phyloP scores from a whole-genome alignment of 2,329 filamentous ascomycete genomes.

The Talaromyces atroroseus region DNA sequence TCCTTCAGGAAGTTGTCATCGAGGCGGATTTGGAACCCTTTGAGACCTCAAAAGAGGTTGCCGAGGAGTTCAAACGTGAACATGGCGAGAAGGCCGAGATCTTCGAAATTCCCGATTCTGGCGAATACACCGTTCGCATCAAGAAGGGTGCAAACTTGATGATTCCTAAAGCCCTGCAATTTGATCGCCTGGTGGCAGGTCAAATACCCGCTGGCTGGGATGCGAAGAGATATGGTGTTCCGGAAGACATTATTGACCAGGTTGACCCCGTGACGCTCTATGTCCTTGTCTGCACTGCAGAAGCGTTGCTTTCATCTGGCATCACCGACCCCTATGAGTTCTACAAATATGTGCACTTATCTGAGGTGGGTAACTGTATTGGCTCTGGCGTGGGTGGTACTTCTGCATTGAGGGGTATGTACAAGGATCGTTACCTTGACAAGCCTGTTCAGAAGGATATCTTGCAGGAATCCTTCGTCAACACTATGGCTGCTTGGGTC shows the following conservation, averaged over 20 bases:
- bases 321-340: conserved; percentile 99
- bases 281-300: conserved; percentile 87
- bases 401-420: conserved; percentile 89
- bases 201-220: conserved; percentile 98
- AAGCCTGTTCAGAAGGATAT: conserved; percentile 98
- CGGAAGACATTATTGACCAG: conserved; percentile 95
- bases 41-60: conserved; percentile 93
- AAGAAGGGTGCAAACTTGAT: conserved; percentile 92
- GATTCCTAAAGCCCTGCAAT: conserved; percentile 94
- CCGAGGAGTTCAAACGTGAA: conserved; percentile 93
- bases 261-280: conserved; percentile 95
- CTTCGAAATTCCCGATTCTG: conserved; percentile 88
- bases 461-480: conserved; percentile 98
- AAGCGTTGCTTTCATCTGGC: conserved; percentile 84
- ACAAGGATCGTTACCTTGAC: conserved; percentile 94
- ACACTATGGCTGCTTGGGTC: conserved; percentile 99
- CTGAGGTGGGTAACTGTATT: conserved; percentile 95
- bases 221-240: conserved; percentile 90
- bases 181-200: conserved; percentile 94
- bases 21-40: conserved; percentile 96
- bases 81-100: conserved; percentile 97
- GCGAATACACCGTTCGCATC: conserved; percentile 88
- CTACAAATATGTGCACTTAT: conserved; percentile 98
- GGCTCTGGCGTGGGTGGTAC: conserved; percentile 98
- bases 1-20: conserved; percentile 95